Evolutionary conservation across 73 alveolate species (phyloP).

Genomic region (Blepharisma stoltei): DNA sequence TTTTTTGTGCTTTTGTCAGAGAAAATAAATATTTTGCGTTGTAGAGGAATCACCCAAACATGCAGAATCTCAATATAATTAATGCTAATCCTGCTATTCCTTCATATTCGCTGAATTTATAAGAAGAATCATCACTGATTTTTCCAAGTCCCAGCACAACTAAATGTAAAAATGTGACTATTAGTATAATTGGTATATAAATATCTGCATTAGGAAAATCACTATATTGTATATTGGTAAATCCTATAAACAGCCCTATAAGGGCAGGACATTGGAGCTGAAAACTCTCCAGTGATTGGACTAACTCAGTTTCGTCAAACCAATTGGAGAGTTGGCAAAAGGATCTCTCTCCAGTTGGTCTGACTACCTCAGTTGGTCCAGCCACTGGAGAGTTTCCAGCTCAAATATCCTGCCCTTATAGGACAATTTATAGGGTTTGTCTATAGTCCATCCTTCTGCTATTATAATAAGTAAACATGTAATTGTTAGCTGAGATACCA

Average conservation of each 20-base stretch:
- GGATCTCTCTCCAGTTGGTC: no score
- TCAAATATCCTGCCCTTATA: no score
- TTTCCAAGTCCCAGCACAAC: constrained; percentile 17
- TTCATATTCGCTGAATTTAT: constrained; percentile 27
- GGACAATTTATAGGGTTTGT: no score
- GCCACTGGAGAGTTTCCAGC: no score
- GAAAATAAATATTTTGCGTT: not conserved
- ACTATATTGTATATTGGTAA: constrained; percentile 12
- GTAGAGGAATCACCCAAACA: constrained; percentile 16
- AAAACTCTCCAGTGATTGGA: no score
- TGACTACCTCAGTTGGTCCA: no score
- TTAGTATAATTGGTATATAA: constrained; percentile 17
- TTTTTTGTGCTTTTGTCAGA: not conserved
- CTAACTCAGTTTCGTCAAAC: no score
- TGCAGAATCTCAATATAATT: constrained; percentile 10
- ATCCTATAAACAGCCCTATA: no score
- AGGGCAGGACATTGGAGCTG: no score
- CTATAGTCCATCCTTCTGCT: constrained; percentile 33
- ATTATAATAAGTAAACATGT: constrained; percentile 5
- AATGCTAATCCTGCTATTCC: constrained; percentile 2
- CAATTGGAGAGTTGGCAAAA: no score
- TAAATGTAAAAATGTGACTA: not conserved
- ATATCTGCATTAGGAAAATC: constrained; percentile 29
- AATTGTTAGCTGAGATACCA: not conserved
- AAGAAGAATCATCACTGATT: constrained; percentile 26